Conservation (phyloP, 2,329 filamentous ascomycete species). For the Fusarium euwallaceae region DNA sequence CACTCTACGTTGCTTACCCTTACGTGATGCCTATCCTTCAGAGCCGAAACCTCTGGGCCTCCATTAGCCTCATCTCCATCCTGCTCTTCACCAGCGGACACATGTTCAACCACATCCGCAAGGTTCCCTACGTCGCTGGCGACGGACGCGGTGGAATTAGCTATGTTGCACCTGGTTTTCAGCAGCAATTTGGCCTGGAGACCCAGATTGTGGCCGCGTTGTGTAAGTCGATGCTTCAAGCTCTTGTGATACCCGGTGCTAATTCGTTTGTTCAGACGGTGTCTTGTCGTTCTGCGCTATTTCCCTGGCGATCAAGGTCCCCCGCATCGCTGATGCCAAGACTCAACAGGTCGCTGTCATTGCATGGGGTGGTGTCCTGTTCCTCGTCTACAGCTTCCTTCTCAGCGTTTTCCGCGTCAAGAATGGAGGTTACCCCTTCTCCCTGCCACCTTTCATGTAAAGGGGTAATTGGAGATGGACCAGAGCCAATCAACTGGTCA, state of each 20-base stretch:
- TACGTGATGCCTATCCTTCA: conserved; percentile 86
- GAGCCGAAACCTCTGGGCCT: conserved; percentile 95
- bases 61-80: conserved; percentile 87
- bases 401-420: conserved; percentile 94
- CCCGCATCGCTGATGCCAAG: conserved; percentile 83
- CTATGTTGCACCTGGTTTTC: conserved; percentile 93
- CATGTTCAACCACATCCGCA: conserved; percentile 99
- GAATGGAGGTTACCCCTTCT: conserved; percentile 96
- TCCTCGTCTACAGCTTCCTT: conserved; percentile 92
- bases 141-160: conserved; percentile 87
- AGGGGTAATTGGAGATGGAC: conserved; percentile 8
- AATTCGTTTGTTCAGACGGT: conserved; percentile 59
- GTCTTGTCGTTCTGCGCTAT: conserved; percentile 91
- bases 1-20: conserved; percentile 78
- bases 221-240: conserved; percentile 70
- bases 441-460: conserved; percentile 87
- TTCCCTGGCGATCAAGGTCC: conserved; percentile 90
- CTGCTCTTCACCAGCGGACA: conserved; percentile 95
- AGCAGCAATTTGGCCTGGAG: conserved; percentile 93
- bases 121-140: conserved; percentile 90
- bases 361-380: conserved; percentile 81
- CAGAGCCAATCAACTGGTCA: not conserved
- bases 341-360: conserved; percentile 86
- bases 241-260: not conserved
- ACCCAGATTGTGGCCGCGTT: conserved; percentile 95